A percentile compares a stretch with the other conserved stretches of the same genome.
Conservation (phyloP, 352 stramenopile genomes). For the Phytophthora capsici region DNA sequence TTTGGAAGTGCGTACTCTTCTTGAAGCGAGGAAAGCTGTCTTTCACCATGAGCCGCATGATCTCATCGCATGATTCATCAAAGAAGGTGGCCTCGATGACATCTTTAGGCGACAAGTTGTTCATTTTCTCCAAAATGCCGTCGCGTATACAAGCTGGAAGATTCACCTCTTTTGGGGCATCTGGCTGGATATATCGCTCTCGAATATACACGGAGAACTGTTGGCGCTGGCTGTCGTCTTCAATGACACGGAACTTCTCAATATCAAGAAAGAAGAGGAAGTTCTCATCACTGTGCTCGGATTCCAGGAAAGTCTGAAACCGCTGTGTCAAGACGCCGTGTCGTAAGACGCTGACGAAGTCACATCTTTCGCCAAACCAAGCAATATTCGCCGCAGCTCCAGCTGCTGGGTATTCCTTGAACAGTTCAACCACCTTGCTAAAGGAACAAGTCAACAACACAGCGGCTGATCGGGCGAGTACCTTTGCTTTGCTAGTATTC, state of each 20-base stretch:
- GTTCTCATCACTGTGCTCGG: conserved; percentile 84
- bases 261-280: conserved; percentile 79
- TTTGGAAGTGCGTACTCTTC: conserved; percentile 72
- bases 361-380: conserved; percentile 74
- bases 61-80: conserved; percentile 69
- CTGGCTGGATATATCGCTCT: conserved; percentile 62
- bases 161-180: conserved; percentile 76
- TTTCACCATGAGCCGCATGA: conserved; percentile 83
- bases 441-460: conserved; percentile 68
- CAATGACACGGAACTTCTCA: conserved; percentile 49
- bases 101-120: conserved; percentile 29
- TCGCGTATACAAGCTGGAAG: conserved; percentile 69
- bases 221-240: conserved; percentile 34
- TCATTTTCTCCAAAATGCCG: conserved; percentile 32
- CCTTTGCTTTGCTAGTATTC: conserved; percentile 51
- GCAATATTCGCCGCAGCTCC: conserved; percentile 74
- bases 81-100: conserved; percentile 53
- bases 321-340: conserved; percentile 65
- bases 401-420: conserved; percentile 63
- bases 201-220: conserved; percentile 49
- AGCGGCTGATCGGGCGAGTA: conserved; percentile 54
- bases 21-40: conserved; percentile 86
- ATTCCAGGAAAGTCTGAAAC: conserved; percentile 70
- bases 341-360: conserved; percentile 66
- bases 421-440: conserved; percentile 50